Percentiles rank a stretch among this genome's conserved stretches.
phyloP scores from a whole-genome alignment of 805 yeast species.

The Yamadazyma philogaea region DNA sequence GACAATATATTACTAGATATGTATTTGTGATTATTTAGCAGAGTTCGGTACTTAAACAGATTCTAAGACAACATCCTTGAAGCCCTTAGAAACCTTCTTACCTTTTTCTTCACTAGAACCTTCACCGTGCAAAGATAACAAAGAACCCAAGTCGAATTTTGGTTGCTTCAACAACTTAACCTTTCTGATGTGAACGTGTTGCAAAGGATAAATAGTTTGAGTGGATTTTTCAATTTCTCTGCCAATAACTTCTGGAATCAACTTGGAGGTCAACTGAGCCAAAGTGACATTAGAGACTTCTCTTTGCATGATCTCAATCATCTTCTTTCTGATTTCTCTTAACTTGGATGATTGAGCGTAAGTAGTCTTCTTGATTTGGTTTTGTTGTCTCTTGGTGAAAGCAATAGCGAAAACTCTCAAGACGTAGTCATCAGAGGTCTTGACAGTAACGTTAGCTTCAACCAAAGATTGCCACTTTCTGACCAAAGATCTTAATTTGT shows the following conservation, averaged over 20 bases:
- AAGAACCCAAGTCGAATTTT: slow-evolving; percentile 95
- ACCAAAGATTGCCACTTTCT: slow-evolving; percentile 99
- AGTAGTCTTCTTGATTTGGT: slow-evolving; percentile 96
- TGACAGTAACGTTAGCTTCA: slow-evolving; percentile 97
- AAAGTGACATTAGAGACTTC: slow-evolving; percentile 93
- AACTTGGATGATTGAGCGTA: slow-evolving; percentile 97
- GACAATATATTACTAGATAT: slow-evolving; percentile 7
- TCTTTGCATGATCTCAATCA: slow-evolving; percentile 93
- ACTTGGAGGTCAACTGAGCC: slow-evolving; percentile 94
- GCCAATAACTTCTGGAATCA: slow-evolving; percentile 98
- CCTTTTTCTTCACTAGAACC: slow-evolving; percentile 85
- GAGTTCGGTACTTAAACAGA: slow-evolving; percentile 57
- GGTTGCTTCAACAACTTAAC: slow-evolving; percentile 98
- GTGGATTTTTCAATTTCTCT: slow-evolving; percentile 98
- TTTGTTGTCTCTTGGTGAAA: slow-evolving; percentile 96
- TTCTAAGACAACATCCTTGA: slow-evolving; percentile 98
- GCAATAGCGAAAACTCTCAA: slow-evolving; percentile 96
- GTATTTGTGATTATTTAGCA: slow-evolving; percentile 11
- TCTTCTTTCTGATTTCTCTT: slow-evolving; percentile 96
- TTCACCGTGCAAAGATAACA: slow-evolving; percentile 97
- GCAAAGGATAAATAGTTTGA: slow-evolving; percentile 93
- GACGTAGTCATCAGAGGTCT: slow-evolving; percentile 96
- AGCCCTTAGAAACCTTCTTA: slow-evolving; percentile 96
- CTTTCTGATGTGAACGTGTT: slow-evolving; percentile 98
- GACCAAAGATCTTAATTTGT: slow-evolving; percentile 94